Percentiles rank a stretch among this genome's conserved stretches.
These are phyloP conservation scores for Tubosaeta sp. DNA, from an alignment of 768 basidiomycete genomes.

Conservation along the genomic window DNA sequence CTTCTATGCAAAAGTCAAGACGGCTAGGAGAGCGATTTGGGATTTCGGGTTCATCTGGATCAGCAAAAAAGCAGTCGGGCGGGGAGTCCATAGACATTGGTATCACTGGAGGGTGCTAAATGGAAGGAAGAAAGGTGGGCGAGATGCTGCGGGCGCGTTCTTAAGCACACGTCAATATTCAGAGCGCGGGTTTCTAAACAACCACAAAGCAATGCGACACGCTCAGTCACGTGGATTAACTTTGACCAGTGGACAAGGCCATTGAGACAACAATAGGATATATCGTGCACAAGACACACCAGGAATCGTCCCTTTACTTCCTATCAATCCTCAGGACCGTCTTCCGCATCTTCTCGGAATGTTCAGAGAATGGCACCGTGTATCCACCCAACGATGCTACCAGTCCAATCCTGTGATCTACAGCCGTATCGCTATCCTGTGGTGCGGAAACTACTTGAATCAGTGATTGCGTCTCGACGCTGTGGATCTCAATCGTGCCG, in stretches of 20 bases:
- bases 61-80: slow-evolving; percentile 5
- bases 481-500: slow-evolving; percentile 77
- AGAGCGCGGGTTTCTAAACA: slow-evolving; percentile 14
- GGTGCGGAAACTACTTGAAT: slow-evolving; percentile 64
- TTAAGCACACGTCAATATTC: slow-evolving; percentile 9
- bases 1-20: slow-evolving; percentile 36
- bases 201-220: slow-evolving; percentile 19
- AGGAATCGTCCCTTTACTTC: slow-evolving; percentile 4
- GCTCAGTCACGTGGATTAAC: slow-evolving; percentile 24
- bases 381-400: slow-evolving; percentile 34
- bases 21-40: slow-evolving; percentile 47
- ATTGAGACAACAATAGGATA: slow-evolving; percentile 8
- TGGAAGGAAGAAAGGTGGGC: background rate
- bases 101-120: background rate
- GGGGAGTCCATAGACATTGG: slow-evolving; percentile 11
- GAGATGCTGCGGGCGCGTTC: slow-evolving; percentile 4
- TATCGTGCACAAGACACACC: slow-evolving; percentile 18
- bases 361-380: slow-evolving; percentile 39
- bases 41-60: slow-evolving; percentile 8
- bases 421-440: slow-evolving; percentile 16
- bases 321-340: slow-evolving; percentile 27
- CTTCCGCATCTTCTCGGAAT: slow-evolving; percentile 37
- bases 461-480: slow-evolving; percentile 65
- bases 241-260: slow-evolving; percentile 4
- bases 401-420: slow-evolving; percentile 28